Evolutionary conservation across 2,329 filamentous ascomycete genomes (phyloP).

Genomic region (Dryadomyces quercus-mongolicae): DNA sequence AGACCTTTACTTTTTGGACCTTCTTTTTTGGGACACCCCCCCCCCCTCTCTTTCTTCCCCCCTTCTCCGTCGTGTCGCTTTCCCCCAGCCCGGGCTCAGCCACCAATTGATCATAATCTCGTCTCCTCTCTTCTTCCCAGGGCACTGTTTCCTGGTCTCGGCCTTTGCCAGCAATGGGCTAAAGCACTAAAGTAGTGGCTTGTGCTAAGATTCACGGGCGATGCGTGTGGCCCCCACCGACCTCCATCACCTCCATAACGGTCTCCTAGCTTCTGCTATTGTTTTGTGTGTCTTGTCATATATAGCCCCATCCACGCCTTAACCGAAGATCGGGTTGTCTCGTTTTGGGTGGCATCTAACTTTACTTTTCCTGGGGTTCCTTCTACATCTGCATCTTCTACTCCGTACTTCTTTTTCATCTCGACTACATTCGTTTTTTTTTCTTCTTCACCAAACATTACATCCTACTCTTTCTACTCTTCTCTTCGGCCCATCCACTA

Average conservation of each 20-base stretch:
- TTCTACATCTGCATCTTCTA: not conserved
- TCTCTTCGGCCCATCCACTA: no score
- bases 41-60: not conserved
- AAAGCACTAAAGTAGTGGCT: not conserved
- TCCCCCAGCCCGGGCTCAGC: not conserved
- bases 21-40: not conserved
- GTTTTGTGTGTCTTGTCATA: not conserved
- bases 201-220: not conserved
- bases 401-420: not conserved
- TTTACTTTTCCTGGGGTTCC: not conserved
- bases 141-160: not conserved
- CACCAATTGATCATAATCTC: not conserved
- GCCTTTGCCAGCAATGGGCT: not conserved
- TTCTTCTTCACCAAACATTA: no score
- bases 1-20: not conserved
- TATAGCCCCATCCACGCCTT: slow-evolving; percentile 2
- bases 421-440: not conserved
- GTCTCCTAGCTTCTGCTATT: not conserved
- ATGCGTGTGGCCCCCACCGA: slow-evolving; percentile 1
- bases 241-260: not conserved
- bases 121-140: not conserved
- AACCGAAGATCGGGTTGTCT: not conserved
- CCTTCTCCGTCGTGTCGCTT: not conserved
- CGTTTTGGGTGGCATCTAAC: not conserved
- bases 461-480: no score